These are phyloP conservation scores for Ceratobasidium sp. DNA, from an alignment of 1,284 basidiomycete genomes.

Conservation along the genomic window DNA sequence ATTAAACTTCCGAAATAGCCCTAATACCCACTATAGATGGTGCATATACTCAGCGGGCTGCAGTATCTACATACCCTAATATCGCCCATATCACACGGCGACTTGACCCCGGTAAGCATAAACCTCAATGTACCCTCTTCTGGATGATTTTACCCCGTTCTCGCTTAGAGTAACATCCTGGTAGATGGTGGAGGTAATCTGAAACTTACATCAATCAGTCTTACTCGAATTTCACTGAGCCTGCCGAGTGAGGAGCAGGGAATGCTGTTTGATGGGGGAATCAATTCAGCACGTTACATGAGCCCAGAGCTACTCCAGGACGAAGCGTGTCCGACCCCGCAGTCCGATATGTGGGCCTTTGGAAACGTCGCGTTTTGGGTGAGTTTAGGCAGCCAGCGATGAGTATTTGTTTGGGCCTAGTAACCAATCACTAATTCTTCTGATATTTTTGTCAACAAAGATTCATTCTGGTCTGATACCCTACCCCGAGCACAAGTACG, in stretches of 20 bases:
- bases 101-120: slow-evolving; percentile 26
- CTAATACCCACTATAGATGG: not conserved
- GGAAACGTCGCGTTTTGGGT: slow-evolving; percentile 40
- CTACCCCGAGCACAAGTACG: slow-evolving; percentile 5
- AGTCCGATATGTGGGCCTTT: slow-evolving; percentile 44
- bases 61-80: slow-evolving; percentile 10
- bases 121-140: not conserved
- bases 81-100: slow-evolving; percentile 11
- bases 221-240: not conserved
- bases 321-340: slow-evolving; percentile 1
- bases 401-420: not conserved
- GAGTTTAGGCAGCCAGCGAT: not conserved
- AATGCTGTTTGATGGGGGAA: not conserved
- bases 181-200: slow-evolving; percentile 17
- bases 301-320: slow-evolving; percentile 34
- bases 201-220: slow-evolving; percentile 27
- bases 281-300: slow-evolving; percentile 14
- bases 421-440: no score
- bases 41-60: slow-evolving; percentile 9
- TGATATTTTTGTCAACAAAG: not conserved
- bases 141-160: not conserved
- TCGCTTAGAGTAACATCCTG: slow-evolving; percentile 20
- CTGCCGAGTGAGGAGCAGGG: not conserved
- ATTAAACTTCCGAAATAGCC: no score
- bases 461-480: slow-evolving; percentile 23